Evolutionary conservation across 2,329 filamentous ascomycete species (phyloP).

Genomic region (Pyricularia grisea): DNA sequence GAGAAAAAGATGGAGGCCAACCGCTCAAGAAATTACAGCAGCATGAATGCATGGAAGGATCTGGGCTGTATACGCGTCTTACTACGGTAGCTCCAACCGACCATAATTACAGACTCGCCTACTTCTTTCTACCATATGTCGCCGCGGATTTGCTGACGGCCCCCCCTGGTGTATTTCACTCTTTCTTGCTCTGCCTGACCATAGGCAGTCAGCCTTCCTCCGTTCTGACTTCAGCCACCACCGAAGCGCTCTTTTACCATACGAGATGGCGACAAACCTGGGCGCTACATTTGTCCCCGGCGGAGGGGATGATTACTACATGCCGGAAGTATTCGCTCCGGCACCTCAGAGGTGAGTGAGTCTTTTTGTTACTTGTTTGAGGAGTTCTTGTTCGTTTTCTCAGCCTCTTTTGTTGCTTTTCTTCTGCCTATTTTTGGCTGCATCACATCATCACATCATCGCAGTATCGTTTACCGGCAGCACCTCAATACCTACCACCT

Average conservation of each 20-base stretch:
- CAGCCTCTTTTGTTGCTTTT: neutral
- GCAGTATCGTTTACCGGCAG: neutral
- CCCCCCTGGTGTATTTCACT: neutral
- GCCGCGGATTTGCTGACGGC: neutral
- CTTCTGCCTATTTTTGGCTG: neutral
- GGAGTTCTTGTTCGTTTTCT: neutral
- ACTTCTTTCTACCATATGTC: neutral
- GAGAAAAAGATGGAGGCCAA: neutral
- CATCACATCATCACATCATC: neutral
- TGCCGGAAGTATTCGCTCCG: slow-evolving; percentile 48
- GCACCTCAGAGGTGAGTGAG: slow-evolving; percentile 41
- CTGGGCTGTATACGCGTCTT: neutral
- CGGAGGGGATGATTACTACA: slow-evolving; percentile 46
- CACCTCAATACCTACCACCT: neutral
- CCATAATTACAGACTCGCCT: neutral
- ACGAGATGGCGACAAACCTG: slow-evolving; percentile 15
- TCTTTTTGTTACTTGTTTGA: neutral
- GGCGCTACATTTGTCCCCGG: slow-evolving; percentile 48
- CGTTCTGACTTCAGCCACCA: neutral
- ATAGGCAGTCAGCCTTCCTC: neutral
- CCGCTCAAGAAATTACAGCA: neutral
- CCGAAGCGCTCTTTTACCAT: neutral
- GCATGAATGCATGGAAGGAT: neutral
- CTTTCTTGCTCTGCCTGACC: neutral
- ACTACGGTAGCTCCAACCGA: neutral